Percentiles rank a stretch among this genome's conserved stretches.
These are phyloP conservation scores for Eremothecium gossypii DNA, from an alignment of 1,139 yeast genomes.

Conservation along the genomic window DNA sequence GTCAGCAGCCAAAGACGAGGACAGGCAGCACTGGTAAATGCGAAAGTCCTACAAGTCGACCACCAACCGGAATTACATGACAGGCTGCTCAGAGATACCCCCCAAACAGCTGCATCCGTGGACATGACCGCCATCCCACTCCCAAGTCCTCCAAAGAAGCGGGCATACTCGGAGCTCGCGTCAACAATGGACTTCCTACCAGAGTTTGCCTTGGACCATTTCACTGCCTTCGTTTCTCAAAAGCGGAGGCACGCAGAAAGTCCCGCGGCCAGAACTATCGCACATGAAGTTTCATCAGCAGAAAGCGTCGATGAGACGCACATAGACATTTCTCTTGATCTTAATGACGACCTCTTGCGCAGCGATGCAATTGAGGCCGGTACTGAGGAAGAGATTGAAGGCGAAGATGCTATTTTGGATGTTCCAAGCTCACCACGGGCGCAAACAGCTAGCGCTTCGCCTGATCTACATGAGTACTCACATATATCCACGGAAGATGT, in stretches of 20 bases:
- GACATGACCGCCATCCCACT: background rate
- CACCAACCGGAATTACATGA: constrained; percentile 21
- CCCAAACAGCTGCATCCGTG: constrained; percentile 1
- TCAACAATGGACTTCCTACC: constrained; percentile 16
- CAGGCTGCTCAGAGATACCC: constrained; percentile 10
- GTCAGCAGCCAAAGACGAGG: background rate
- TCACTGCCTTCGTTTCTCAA: constrained; percentile 11
- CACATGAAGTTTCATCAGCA: background rate
- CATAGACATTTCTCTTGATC: constrained; percentile 20
- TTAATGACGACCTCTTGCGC: constrained; percentile 12
- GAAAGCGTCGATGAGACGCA: constrained; percentile 12
- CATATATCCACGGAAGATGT: constrained; percentile 4
- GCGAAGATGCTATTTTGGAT: background rate
- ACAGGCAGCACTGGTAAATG: constrained; percentile 10
- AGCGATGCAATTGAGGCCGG: constrained; percentile 3
- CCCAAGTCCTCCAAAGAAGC: constrained; percentile 9
- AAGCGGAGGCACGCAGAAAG: constrained; percentile 5
- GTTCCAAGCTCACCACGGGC: constrained; percentile 1
- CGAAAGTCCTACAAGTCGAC: constrained; percentile 19
- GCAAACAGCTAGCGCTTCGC: constrained; percentile 1
- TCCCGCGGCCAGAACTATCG: constrained; percentile 1
- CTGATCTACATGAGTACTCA: constrained; percentile 6
- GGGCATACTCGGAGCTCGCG: constrained; percentile 16
- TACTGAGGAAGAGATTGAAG: constrained; percentile 7
- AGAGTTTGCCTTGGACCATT: constrained; percentile 7